These are phyloP conservation scores for Cinnamomum micranthum DNA, from an alignment of 164 flowering plant species.

Conservation along the genomic window DNA sequence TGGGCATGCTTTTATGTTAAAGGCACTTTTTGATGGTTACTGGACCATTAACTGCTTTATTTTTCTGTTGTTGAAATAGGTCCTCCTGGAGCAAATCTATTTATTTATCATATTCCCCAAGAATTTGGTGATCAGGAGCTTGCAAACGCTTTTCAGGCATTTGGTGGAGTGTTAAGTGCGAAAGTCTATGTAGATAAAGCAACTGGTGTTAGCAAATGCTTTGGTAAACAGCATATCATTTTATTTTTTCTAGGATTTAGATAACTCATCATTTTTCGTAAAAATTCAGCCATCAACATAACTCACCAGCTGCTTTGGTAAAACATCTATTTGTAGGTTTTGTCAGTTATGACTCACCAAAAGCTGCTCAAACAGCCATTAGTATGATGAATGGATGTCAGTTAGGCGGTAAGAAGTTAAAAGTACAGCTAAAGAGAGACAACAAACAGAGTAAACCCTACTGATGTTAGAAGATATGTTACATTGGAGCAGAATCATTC, in stretches of 20 bases:
- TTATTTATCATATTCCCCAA: constrained; percentile 98
- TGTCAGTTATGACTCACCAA: constrained; percentile 88
- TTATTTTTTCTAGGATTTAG: not conserved
- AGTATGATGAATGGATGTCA: constrained; percentile 84
- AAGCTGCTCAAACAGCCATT: constrained; percentile 88
- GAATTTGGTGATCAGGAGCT: constrained; percentile 95
- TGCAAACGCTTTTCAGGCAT: constrained; percentile 74
- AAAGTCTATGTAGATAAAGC: constrained; percentile 97
- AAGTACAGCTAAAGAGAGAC: constrained; percentile 98
- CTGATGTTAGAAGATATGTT: constrained; percentile 33
- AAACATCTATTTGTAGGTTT: constrained; percentile 58
- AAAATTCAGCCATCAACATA: too few species aligned
- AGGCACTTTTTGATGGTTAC: constrained; percentile 1
- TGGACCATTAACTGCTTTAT: constrained; percentile 1
- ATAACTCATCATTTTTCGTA: too few species aligned
- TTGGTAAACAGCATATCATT: constrained; percentile 47
- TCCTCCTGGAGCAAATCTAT: constrained; percentile 96
- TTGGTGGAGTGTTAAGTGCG: constrained; percentile 90
- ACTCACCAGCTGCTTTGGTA: too few species aligned
- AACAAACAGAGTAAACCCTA: constrained; percentile 78
- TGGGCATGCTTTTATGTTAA: constrained; percentile 3
- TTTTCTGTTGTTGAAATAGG: constrained; percentile 40
- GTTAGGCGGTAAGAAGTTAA: constrained; percentile 92
- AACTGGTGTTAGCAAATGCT: constrained; percentile 98
- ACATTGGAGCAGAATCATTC: constrained; percentile 26